Base-by-base conservation (phyloP, 1,284 basidiomycete species). In the Sanghuangporus sanghuang region DNA sequence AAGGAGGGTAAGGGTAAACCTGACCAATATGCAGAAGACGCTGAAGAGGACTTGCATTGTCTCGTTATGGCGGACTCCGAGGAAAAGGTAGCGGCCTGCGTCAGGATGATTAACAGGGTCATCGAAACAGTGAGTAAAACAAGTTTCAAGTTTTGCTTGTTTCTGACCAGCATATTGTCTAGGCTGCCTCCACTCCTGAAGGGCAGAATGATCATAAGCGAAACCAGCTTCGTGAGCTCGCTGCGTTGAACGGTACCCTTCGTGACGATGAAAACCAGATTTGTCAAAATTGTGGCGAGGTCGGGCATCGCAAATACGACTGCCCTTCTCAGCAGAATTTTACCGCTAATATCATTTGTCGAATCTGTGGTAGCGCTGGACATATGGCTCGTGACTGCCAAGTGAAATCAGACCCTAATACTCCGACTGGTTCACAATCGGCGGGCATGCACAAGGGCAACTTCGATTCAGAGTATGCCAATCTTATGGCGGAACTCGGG, bases 121-220 rank as follows among this genome's bases (percentile, higher is more conserved):
- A 99, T 99, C 67, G 97, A 98, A 77, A 99, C 96, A 32, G 96
- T 96, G 71, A 73, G 89, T 81, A 6, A 32, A 32, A 27, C 4
- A 35, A 60, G n/a, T 63, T 50, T 9, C 27, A 36, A 6, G 39
- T 57, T 55, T 3, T 44, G 44, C 7, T 35, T 44, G 23, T 14
- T 38, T 60, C 56, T 68, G 46, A 74, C 50, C 2, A 52, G 6
- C 42, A 68, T 64, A 65, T 67, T 50, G 32, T 56, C 0, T 69
- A 96, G 94, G 96, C 97, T 63, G 97, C 97, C 4, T 98, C 96
- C 21, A 98, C 96, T 3, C 97, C 97, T 1, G 97, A 99, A 80
- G 96, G 95, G 44, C 95, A 99, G 78, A 99, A 99, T 74, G 96
- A 98, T 73, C 97, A 99, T 81, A 99, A 99, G 77, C 90, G 97